Base-by-base conservation (phyloP, 1,139 yeast species). In the Geotrichum aggregatum region DNA sequence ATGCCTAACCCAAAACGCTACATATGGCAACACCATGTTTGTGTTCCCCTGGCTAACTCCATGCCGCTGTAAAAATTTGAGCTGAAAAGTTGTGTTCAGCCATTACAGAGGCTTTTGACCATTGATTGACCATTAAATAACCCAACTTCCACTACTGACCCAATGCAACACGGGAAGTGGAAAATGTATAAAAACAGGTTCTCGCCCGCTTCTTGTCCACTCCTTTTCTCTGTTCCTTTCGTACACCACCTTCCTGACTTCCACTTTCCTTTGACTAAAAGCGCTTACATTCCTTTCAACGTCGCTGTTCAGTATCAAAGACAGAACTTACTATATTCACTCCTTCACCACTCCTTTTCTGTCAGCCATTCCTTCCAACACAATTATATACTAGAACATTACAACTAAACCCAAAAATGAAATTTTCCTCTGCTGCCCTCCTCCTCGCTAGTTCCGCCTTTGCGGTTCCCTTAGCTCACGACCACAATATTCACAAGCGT, bases 401-500 rank as follows among this genome's bases (percentile, higher is more conserved):
- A 19, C n/a, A n/a, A n/a, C n/a, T n/a, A n/a, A n/a, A n/a, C n/a
- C 14, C 22, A 31, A 47, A 31, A 35, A 48, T 48, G 51, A 48
- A 48, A 34, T 48, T 42, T 36, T 42, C 51, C 19, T 8, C 51
- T 36, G 44, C 31, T 36, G 30, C 45, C 19, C 24, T 44, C 48
- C 18, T 39, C 22, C 41, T 44, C 40, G 48, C 47, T 35, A n/a
- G 44, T 16, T 35, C 39, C 31, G 38, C 50, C 33, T 34, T 51
- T 28, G 49, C 54, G 26, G 19, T 48, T 18, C 52, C 52, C 18
- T 14, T 44, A 42, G 52, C 44, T 26, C 55, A 49, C 48, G 55
- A 49, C 7, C 55, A 52, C 50, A 46, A 52, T 39, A 11, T 39
- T 13, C 54, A 52, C 44, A 64, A 63, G 57, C 62, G 67, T 26